phyloP scores from a whole-genome alignment of 108 stramenopile genomes.

The Cylindrotheca fusiformis region DNA sequence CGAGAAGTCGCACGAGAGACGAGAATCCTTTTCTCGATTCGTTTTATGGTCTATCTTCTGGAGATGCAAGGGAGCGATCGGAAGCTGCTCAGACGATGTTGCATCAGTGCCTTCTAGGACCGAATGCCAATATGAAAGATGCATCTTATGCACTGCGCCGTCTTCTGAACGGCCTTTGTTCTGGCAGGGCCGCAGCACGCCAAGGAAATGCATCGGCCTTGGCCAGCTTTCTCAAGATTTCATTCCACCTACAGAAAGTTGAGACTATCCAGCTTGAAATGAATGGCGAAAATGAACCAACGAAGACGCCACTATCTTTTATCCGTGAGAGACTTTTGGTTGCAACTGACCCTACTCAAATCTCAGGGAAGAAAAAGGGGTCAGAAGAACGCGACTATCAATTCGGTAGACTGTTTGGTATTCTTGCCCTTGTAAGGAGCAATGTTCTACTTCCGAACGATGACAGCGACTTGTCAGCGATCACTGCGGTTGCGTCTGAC shows the following conservation, averaged over 20 bases:
- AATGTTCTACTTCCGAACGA: conserved; percentile 38
- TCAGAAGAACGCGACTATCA: conserved; percentile 80
- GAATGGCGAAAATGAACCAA: conserved; percentile 1
- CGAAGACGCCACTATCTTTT: conserved; percentile 25
- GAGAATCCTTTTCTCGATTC: conserved; percentile 72
- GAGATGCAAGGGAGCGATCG: conserved; percentile 54
- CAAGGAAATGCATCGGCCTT: conserved; percentile 85
- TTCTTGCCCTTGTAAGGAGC: conserved; percentile 68
- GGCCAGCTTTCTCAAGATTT: conserved; percentile 66
- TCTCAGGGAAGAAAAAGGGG: conserved; percentile 61
- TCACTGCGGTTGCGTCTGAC: conserved; percentile 10
- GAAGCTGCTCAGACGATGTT: conserved; percentile 69
- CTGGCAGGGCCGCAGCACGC: conserved; percentile 79
- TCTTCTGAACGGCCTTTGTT: conserved; percentile 77
- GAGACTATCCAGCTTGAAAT: conserved; percentile 35
- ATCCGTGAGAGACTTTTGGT: conserved; percentile 51
- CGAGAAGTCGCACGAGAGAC: neutral
- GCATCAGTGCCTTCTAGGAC: conserved; percentile 59
- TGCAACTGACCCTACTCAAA: conserved; percentile 43
- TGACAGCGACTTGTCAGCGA: conserved; percentile 1
- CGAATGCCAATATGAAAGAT: conserved; percentile 60
- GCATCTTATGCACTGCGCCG: conserved; percentile 77
- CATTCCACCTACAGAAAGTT: conserved; percentile 33
- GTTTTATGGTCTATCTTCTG: conserved; percentile 71
- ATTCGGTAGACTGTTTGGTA: conserved; percentile 83